A percentile compares a stretch with the other conserved stretches of the same genome.
phyloP scores from a whole-genome alignment of 2,329 filamentous ascomycete genomes.

The Chaetomiaceae sp. region DNA sequence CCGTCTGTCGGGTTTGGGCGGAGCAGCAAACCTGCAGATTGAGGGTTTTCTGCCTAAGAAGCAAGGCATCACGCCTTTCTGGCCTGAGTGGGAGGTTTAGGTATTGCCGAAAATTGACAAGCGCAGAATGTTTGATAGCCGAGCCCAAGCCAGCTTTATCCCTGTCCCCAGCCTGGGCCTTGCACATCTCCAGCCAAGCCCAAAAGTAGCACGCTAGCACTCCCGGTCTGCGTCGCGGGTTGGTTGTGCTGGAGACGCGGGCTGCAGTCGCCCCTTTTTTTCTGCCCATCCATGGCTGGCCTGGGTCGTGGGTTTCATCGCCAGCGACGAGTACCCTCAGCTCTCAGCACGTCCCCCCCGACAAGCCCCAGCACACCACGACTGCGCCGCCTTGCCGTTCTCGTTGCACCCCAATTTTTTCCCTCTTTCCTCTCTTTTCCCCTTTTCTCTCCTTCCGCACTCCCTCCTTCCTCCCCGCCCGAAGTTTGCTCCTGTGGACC shows the following conservation, averaged over 20 bases:
- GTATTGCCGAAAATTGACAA: slow-evolving; percentile 22
- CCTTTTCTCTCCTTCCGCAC: slow-evolving; percentile 16
- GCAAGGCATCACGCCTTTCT: too few relatives aligned
- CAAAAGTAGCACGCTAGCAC: slow-evolving; percentile 15
- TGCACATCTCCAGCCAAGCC: slow-evolving; percentile 10
- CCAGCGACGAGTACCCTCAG: slow-evolving; percentile 15
- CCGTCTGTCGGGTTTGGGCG: too few relatives aligned
- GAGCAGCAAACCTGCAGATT: too few relatives aligned
- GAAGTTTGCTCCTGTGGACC: slow-evolving; percentile 21
- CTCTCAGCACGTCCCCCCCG: slow-evolving; percentile 19
- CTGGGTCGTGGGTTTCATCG: slow-evolving; percentile 21
- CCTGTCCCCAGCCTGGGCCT: slow-evolving; percentile 16
- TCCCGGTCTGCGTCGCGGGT: slow-evolving; percentile 15
- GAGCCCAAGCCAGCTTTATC: neutral
- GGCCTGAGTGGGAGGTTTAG: slow-evolving; percentile 18
- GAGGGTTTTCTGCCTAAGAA: too few relatives aligned
- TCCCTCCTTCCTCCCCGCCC: slow-evolving; percentile 23
- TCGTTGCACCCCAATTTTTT: slow-evolving; percentile 20
- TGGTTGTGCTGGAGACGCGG: slow-evolving; percentile 15
- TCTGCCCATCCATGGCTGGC: neutral
- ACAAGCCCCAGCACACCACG: slow-evolving; percentile 12
- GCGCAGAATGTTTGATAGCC: slow-evolving; percentile 8
- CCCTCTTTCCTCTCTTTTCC: slow-evolving; percentile 16
- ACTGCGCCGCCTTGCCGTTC: slow-evolving; percentile 17
- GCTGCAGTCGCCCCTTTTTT: slow-evolving; percentile 16